These are phyloP conservation scores for Pseudonitzschia delicatissima DNA, from an alignment of 108 stramenopile genomes.

Conservation along the genomic window DNA sequence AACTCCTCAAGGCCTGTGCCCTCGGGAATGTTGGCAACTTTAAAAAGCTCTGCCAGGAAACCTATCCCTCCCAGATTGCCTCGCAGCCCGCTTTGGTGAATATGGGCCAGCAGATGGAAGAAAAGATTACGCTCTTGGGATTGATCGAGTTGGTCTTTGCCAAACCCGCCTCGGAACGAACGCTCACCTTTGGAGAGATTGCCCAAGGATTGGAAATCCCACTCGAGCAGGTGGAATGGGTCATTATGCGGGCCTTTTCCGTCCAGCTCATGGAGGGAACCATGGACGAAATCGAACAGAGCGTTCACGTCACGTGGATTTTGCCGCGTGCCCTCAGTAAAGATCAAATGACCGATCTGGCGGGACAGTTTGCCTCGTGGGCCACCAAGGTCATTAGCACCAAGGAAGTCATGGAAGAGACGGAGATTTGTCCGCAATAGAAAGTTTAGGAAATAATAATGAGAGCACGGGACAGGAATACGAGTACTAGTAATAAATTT, in stretches of 20 bases:
- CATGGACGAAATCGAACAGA: slow-evolving; percentile 87
- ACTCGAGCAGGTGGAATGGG: slow-evolving; percentile 97
- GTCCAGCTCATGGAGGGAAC: slow-evolving; percentile 84
- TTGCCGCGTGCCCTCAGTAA: slow-evolving; percentile 91
- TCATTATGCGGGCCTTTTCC: slow-evolving; percentile 95
- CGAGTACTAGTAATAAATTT: background rate
- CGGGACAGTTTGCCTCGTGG: slow-evolving; percentile 83
- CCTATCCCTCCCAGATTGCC: slow-evolving; percentile 56
- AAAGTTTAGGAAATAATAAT: background rate
- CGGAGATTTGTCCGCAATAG: slow-evolving; percentile 31
- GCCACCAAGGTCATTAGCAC: slow-evolving; percentile 69
- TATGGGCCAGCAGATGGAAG: slow-evolving; percentile 77
- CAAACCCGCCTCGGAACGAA: slow-evolving; percentile 86
- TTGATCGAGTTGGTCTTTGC: slow-evolving; percentile 94
- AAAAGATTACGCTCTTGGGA: slow-evolving; percentile 94
- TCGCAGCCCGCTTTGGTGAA: slow-evolving; percentile 85
- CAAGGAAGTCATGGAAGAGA: slow-evolving; percentile 62
- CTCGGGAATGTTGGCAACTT: slow-evolving; percentile 87
- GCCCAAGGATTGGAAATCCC: slow-evolving; percentile 62
- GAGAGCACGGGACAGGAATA: background rate
- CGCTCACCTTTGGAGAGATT: slow-evolving; percentile 85
- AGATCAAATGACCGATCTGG: slow-evolving; percentile 77
- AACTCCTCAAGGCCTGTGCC: slow-evolving; percentile 82
- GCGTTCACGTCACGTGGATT: slow-evolving; percentile 94
- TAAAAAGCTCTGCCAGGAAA: slow-evolving; percentile 49